A percentile compares a stretch with the other conserved stretches of the same genome.
These are phyloP conservation scores for Coemansia sp. DNA, from an alignment of 192 early-diverging fungal species.

Conservation along the genomic window DNA sequence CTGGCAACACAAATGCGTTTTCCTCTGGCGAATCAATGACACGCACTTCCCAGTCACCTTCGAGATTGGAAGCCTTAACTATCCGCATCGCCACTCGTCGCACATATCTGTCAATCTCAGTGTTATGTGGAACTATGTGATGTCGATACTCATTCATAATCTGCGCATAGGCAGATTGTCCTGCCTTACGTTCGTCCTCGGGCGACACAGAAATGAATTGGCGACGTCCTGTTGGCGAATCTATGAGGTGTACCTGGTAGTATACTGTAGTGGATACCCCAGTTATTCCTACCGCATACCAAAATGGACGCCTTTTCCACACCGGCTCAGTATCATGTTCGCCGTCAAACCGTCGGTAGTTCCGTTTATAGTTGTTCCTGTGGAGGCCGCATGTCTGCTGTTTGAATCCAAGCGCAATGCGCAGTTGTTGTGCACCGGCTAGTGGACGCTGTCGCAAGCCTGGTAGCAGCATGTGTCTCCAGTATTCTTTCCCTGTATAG, in stretches of 20 bases:
- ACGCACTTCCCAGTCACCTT: slow-evolving; percentile 87
- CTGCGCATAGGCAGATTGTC: slow-evolving; percentile 68
- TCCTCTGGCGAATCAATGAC: slow-evolving; percentile 77
- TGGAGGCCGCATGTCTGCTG: background rate
- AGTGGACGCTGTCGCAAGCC: background rate
- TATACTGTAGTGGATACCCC: slow-evolving; percentile 25
- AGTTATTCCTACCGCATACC: slow-evolving; percentile 23
- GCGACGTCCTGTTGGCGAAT: slow-evolving; percentile 50
- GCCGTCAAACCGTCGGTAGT: slow-evolving; percentile 17
- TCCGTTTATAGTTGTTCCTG: background rate
- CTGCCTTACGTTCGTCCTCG: slow-evolving; percentile 49
- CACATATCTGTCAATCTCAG: slow-evolving; percentile 67
- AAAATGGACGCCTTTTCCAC: slow-evolving; percentile 32
- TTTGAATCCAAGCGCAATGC: background rate
- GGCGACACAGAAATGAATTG: slow-evolving; percentile 49
- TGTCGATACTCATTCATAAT: slow-evolving; percentile 64
- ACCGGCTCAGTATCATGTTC: background rate
- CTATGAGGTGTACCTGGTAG: slow-evolving; percentile 40
- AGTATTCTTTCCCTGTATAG: background rate
- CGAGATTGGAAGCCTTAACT: slow-evolving; percentile 69
- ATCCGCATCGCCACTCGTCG: slow-evolving; percentile 66
- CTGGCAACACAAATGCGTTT: slow-evolving; percentile 95
- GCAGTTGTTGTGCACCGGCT: background rate
- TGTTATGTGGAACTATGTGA: slow-evolving; percentile 67
- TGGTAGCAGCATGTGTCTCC: background rate